Percentiles rank a stretch among this genome's conserved stretches.
These are phyloP conservation scores for Blepharisma japonicum DNA, from an alignment of 73 alveolate genomes.

Conservation along the genomic window DNA sequence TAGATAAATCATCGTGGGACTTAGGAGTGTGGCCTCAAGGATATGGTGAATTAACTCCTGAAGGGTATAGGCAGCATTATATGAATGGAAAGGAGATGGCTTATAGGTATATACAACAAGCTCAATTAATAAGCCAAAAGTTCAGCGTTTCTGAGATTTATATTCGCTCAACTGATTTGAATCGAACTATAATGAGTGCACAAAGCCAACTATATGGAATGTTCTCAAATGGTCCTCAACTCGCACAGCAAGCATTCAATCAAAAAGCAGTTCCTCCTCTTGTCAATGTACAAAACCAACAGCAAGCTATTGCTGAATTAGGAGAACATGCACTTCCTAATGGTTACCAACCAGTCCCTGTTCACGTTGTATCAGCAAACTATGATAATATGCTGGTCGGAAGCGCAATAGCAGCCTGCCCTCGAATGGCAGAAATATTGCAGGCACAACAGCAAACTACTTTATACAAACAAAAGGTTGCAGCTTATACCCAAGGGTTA, in stretches of 20 bases:
- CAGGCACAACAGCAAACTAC: neutral
- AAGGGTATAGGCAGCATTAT: slow-evolving; percentile 56
- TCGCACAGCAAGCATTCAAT: neutral
- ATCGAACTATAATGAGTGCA: neutral
- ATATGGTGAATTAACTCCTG: slow-evolving; percentile 65
- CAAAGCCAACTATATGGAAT: slow-evolving; percentile 12
- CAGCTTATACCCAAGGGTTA: neutral
- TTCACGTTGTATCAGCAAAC: slow-evolving; percentile 9
- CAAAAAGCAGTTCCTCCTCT: slow-evolving; percentile 28
- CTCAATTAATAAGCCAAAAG: neutral
- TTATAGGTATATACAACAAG: neutral
- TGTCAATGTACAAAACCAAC: neutral
- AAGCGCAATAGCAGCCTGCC: neutral
- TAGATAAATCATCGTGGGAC: neutral
- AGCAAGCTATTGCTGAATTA: neutral
- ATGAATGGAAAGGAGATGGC: neutral
- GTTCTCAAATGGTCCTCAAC: slow-evolving; percentile 3
- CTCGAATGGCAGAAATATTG: neutral
- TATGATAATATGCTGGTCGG: slow-evolving; percentile 3
- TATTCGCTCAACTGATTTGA: neutral
- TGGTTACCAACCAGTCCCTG: slow-evolving; percentile 38
- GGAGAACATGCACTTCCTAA: slow-evolving; percentile 24
- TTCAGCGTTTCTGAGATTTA: neutral
- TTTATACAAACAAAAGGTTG: neutral
- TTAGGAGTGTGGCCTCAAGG: neutral